Evolutionary conservation across 129 eudicot species (phyloP), one percentile per base, ranked within the genome.

Genomic region (Flaveria sonorensis): DNA sequence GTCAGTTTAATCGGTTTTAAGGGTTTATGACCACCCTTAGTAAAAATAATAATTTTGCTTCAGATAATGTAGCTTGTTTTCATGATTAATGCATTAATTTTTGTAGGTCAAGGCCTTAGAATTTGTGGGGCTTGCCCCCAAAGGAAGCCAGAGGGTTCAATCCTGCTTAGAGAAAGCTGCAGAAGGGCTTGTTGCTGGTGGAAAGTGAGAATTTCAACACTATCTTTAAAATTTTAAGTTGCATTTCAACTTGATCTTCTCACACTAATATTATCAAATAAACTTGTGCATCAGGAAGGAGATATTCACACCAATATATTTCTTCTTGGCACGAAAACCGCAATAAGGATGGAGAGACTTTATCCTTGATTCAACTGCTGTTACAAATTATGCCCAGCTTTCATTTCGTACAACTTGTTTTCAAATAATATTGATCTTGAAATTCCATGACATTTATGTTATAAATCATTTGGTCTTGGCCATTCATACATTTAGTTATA

Each of bases 241-340:
- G 45, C 60, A 51, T 77, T 65, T 67, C 26, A 66, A 48, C 20
- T 72, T 51, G 3, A 19, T 51, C 13, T 63, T 40, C 28, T 23
- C 20, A 43, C 16, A 63, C 20, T 63, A 62, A 75, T 30, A 62
- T 48, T 62, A 10, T 59, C 43, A 16, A 21, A 32, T 23, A 32
- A 59, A 47, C 45, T 62, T 87, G 72, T 63, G 72, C 2, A 69
- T 23, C 90, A 93, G 98, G 97, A 91, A 89, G 87, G 97, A 91
- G 81, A 93, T 93, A 60, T 93, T 93, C 87, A 93, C 98, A 26
- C 90, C 98, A n/a, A 81, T 93, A 97, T 93, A 91, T 70, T 93
- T 93, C 90, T 91, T 93, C 82, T 45, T 93, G 90, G 98, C 86
- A 8, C 86, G 92, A 46, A 93, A 93, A 83, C 98, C 97, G 2